Base-by-base conservation (phyloP, 805 yeast genomes). In the Sugiyamaella americana region DNA sequence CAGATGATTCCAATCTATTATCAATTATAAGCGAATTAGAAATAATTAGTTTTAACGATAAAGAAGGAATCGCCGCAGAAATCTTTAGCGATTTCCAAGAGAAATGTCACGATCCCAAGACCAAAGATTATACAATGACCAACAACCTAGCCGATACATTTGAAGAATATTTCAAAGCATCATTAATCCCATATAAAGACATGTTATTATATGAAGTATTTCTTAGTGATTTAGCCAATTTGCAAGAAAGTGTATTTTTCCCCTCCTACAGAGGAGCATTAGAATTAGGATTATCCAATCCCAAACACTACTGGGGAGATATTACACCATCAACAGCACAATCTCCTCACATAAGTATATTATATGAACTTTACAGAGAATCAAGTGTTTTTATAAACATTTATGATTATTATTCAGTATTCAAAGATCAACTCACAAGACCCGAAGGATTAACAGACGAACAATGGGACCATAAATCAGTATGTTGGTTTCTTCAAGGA, bases 401-500 rank as follows among this genome's bases (percentile, higher is more conserved):
- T 44, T 80, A 71, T 63, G 94, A 84, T 54, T 80, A 79, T 54
- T 84, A 72, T 57, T 61, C 67, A 20, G 81, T 85, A 0, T 84
- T 84, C 64, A 76, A 71, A 57, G 76, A 51, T 24, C 44, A 22
- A 11, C 37, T 48, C 44, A 48, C 19, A 5, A 30, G 42, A 21
- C 47, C 49, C 1, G 53, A 60, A 4, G 53, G 54, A 10, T 61
- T 59, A 3, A 60, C 59, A 5, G 64, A 61, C 16, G 64, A 58
- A 1, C 68, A 66, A 5, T 84, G 93, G 87, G 82, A 81, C 39
- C 75, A 77, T 50, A 56, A 81, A 40, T 66, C 80, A 0, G 68
- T 84, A 53, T 75, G 87, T 2, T 78, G 93, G 78, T 88, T 88
- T 59, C 66, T 84, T 50, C 89, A 84, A 54, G 79, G 80, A 17